Evolutionary conservation across 2,329 filamentous ascomycete species (phyloP).

Genomic region (Phialophora tarda): DNA sequence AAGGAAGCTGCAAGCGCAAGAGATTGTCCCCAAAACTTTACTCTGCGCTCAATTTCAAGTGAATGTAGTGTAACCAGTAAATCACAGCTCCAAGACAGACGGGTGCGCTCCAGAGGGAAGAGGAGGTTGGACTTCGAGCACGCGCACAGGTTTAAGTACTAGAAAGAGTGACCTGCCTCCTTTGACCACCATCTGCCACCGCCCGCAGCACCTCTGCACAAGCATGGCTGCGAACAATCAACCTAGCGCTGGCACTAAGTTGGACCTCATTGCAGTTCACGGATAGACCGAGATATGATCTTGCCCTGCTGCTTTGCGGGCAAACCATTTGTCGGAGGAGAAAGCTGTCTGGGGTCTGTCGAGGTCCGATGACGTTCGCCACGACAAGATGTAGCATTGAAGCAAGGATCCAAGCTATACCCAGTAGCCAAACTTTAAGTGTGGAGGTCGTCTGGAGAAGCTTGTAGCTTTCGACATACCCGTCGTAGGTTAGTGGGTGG

Average conservation of each 20-base stretch:
- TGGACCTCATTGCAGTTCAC: constrained; percentile 3
- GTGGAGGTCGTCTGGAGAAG: constrained; percentile 14
- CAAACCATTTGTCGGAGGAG: constrained; percentile 22
- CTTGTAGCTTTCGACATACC: constrained; percentile 7
- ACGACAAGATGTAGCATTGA: constrained; percentile 28
- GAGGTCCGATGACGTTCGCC: constrained; percentile 29
- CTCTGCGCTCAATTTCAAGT: background rate
- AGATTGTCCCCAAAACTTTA: background rate
- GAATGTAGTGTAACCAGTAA: constrained; percentile 6
- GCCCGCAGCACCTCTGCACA: constrained; percentile 6
- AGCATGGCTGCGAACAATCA: constrained; percentile 10
- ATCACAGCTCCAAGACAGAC: constrained; percentile 5
- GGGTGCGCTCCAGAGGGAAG: constrained; percentile 3
- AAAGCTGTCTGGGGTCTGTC: constrained; percentile 5
- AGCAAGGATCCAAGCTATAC: constrained; percentile 20
- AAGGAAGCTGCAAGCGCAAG: background rate
- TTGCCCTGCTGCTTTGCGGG: background rate
- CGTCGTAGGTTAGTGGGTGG: constrained; percentile 5
- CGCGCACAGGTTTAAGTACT: constrained; percentile 21
- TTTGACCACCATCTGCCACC: constrained; percentile 5
- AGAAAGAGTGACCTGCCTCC: constrained; percentile 6
- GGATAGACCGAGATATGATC: constrained; percentile 18
- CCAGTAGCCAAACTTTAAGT: constrained; percentile 9
- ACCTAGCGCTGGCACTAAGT: constrained; percentile 28
- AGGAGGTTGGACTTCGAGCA: background rate